These are phyloP conservation scores for Xerocomellus chrysenteron DNA, from an alignment of 768 basidiomycete species.

Conservation along the genomic window DNA sequence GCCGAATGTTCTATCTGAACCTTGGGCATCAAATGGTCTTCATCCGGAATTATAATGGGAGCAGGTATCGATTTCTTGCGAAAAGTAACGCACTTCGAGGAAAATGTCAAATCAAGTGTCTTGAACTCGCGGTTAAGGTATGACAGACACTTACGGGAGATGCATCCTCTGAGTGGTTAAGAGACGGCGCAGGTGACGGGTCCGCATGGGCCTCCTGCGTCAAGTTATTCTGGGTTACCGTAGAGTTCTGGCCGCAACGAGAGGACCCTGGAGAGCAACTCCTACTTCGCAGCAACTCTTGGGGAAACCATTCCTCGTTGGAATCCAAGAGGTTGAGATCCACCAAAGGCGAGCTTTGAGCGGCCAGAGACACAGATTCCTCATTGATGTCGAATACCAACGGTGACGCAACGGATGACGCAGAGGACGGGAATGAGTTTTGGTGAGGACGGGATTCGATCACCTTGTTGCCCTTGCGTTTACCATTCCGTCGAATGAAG, in stretches of 20 bases:
- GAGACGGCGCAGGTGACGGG: not conserved
- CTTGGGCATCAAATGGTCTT: constrained; percentile 32
- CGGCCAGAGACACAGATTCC: not conserved
- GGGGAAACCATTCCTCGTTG: constrained; percentile 44
- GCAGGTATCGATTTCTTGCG: constrained; percentile 45
- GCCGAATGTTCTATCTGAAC: constrained; percentile 34
- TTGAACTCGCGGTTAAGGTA: not conserved
- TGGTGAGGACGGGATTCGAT: not conserved
- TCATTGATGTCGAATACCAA: constrained; percentile 27
- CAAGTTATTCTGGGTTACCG: not conserved
- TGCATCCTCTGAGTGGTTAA: not conserved
- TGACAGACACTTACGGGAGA: constrained; percentile 10
- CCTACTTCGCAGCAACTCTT: constrained; percentile 18
- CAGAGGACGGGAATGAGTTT: constrained; percentile 7
- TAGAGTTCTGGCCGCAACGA: not conserved
- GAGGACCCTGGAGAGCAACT: constrained; percentile 1
- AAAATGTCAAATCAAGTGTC: not conserved
- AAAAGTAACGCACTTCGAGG: constrained; percentile 6
- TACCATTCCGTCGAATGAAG: constrained; percentile 30
- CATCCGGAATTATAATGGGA: constrained; percentile 52
- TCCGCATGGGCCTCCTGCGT: not conserved
- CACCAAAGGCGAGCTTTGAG: constrained; percentile 10
- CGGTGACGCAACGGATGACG: constrained; percentile 10
- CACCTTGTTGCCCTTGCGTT: constrained; percentile 28
- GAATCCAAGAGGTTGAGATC: constrained; percentile 36